These are phyloP conservation scores for Sicyos baderoa DNA, from an alignment of 306 rosid species.

Conservation along the genomic window DNA sequence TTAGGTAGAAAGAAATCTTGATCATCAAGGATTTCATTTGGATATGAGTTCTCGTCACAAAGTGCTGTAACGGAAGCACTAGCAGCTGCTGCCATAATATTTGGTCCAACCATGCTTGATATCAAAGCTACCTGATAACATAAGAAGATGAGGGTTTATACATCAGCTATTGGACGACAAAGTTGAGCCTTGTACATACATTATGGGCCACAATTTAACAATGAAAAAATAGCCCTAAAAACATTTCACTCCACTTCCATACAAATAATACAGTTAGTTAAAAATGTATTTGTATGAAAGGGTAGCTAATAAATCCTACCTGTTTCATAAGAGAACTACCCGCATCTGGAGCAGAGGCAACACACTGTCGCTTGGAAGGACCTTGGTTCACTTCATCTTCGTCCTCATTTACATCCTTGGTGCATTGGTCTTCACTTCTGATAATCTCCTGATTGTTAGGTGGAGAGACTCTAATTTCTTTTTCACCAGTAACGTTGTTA, in stretches of 20 bases:
- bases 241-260: neutral
- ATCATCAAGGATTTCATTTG: conserved; percentile 63
- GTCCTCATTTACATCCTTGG: conserved; percentile 38
- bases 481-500: conserved; percentile 31
- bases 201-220: neutral
- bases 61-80: conserved; percentile 66
- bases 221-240: neutral
- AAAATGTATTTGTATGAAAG: neutral
- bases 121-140: conserved; percentile 62
- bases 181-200: neutral
- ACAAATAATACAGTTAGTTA: neutral
- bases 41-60: conserved; percentile 58
- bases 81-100: conserved; percentile 75
- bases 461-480: conserved; percentile 34
- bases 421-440: conserved; percentile 33
- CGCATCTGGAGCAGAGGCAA: conserved; percentile 41
- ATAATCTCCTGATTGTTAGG: conserved; percentile 40
- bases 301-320: conserved; percentile 30
- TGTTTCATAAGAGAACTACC: conserved; percentile 71
- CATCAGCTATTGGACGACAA: neutral
- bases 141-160: neutral
- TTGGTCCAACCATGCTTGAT: conserved; percentile 69
- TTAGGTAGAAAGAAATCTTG: conserved; percentile 36
- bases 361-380: conserved; percentile 55
- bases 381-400: conserved; percentile 48